phyloP scores from a whole-genome alignment of 805 yeast species.

The Yarrowia sp. region DNA sequence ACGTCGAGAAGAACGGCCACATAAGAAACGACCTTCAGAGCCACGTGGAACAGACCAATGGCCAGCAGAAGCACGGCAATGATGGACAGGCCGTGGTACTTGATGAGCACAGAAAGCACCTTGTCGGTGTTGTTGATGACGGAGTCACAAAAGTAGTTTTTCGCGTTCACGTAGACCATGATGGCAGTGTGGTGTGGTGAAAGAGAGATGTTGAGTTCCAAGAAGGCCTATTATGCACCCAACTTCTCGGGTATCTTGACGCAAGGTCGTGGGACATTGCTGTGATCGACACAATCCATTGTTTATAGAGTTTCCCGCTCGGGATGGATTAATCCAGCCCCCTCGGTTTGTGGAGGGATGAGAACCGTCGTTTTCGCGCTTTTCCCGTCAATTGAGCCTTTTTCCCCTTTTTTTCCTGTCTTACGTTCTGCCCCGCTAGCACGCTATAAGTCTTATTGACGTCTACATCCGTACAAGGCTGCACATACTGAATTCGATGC shows the following conservation, averaged over 20 bases:
- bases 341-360: too few relatives aligned
- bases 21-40: conserved; percentile 51
- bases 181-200: neutral
- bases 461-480: too few relatives aligned
- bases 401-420: too few relatives aligned
- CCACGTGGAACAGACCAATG: conserved; percentile 58
- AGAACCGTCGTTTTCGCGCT: too few relatives aligned
- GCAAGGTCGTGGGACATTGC: conserved; percentile 22
- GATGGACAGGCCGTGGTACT: conserved; percentile 23
- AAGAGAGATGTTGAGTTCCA: neutral
- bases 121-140: conserved; percentile 8
- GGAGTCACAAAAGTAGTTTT: conserved; percentile 1
- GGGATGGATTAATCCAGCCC: too few relatives aligned
- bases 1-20: conserved; percentile 57
- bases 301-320: too few relatives aligned
- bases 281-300: conserved; percentile 17
- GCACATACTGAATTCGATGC: too few relatives aligned
- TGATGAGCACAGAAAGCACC: conserved; percentile 1
- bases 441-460: too few relatives aligned
- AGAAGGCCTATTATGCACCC: neutral
- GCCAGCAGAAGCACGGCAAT: conserved; percentile 27
- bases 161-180: conserved; percentile 25
- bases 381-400: too few relatives aligned
- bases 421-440: too few relatives aligned
- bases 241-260: conserved; percentile 8